Conservation (phyloP, 306 rosid genomes). For the Quercus mongolica region DNA sequence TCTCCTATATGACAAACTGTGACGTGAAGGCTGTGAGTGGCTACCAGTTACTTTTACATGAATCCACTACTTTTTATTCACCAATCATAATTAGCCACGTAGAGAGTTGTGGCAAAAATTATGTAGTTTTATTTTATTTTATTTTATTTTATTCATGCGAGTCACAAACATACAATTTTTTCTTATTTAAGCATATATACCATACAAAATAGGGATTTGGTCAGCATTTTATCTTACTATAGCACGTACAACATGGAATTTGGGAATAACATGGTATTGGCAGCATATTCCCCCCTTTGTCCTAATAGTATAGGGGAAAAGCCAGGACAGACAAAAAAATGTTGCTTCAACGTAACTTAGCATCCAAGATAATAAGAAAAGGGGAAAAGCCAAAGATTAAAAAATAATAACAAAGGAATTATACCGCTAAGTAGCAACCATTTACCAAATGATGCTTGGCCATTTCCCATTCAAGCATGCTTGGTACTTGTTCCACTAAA, state of each 20-base stretch:
- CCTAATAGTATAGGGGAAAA: not conserved
- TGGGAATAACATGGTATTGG: not conserved
- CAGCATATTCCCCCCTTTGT: not conserved
- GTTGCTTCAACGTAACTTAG: slow-evolving; percentile 31
- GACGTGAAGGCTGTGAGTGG: rapidly evolving
- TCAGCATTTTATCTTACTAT: not conserved
- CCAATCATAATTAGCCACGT: too few relatives aligned
- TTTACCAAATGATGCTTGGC: slow-evolving; percentile 1
- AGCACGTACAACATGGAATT: not conserved
- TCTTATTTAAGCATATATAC: too few relatives aligned
- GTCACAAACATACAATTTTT: too few relatives aligned
- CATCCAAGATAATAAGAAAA: slow-evolving; percentile 12
- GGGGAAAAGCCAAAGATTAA: not conserved
- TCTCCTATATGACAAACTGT: too few relatives aligned
- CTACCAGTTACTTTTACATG: too few relatives aligned
- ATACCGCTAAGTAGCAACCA: slow-evolving; percentile 24
- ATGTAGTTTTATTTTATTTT: too few relatives aligned
- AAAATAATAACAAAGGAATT: not conserved
- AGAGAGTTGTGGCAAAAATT: too few relatives aligned
- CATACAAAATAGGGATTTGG: too few relatives aligned
- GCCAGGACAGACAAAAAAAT: slow-evolving; percentile 12
- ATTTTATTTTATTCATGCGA: too few relatives aligned
- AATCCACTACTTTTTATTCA: rapidly evolving
- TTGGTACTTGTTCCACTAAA: slow-evolving; percentile 6
- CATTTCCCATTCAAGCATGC: slow-evolving; percentile 26